Base-by-base conservation (phyloP, 2,329 filamentous ascomycete genomes). In the Macroventuria anomochaeta region DNA sequence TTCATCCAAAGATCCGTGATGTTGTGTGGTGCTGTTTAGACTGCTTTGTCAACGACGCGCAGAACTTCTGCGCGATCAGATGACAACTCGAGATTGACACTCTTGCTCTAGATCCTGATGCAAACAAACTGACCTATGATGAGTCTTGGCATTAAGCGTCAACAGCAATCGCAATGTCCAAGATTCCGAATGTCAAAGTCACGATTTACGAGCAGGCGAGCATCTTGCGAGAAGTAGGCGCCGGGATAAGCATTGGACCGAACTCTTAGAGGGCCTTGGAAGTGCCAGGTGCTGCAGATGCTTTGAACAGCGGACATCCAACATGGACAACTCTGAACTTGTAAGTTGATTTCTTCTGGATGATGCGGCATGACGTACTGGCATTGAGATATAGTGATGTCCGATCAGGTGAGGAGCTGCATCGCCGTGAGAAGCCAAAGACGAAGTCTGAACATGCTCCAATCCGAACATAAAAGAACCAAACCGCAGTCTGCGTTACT, bases 251-350 rank as follows among this genome's bases (percentile, higher is more conserved):
- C 38, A 76, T 81, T 13, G 74, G 75, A 1, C 67, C 74, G 7
- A 81, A 81, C 59, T 75, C 75, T 12, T 82, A 79, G 80, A 78
- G 73, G 37, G 76, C 81, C 5, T 63, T 82, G 13, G 77, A 77
- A 38, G 58, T 81, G 23, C 68, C 81, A 2, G 79, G 78, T 8
- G 78, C 75, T 2, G 77, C 74, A 3, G 70, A 77, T 37, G 57
- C 54, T 11, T 17, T 59, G 32, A 41, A 47, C 11, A 59, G 50
- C 10, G 75, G 75, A 3, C 74, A 76, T 52, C 57, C 64, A n/a
- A 70, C 73, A 12, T 63, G 54, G 20, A 62, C 63, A 1, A 58
- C 74, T 12, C 37, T 71, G 5, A 65, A 75, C 48, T 59, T 73
- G 73, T 75, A 51, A 41, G 61, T 54, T 3, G 10, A 7, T 17